phyloP scores from a whole-genome alignment of 306 rosid species.

The Amphicarpaea edgeworthii region DNA sequence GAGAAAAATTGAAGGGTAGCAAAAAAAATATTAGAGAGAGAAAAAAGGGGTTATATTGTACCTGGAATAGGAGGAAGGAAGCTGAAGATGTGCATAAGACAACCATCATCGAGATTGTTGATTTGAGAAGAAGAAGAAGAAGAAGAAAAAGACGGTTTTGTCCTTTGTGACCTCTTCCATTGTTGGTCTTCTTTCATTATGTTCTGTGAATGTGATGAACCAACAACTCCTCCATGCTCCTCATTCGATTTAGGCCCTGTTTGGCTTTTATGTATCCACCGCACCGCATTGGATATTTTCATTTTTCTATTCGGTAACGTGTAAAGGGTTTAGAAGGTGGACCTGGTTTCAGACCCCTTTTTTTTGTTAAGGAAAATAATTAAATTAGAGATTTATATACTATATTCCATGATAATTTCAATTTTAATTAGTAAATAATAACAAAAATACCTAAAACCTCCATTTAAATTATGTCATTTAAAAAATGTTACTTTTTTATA shows the following conservation, averaged over 20 bases:
- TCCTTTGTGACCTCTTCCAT: conserved; percentile 46
- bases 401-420: too few relatives aligned
- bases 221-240: conserved; percentile 31
- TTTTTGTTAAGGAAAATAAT: too few relatives aligned
- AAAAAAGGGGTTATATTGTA: conserved; percentile 48
- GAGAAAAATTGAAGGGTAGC: background rate
- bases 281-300: background rate
- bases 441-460: too few relatives aligned
- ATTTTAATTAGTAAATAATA: too few relatives aligned
- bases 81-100: conserved; percentile 93
- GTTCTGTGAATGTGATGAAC: conserved; percentile 8
- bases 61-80: conserved; percentile 96
- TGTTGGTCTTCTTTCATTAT: conserved; percentile 44
- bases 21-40: background rate
- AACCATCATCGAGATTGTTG: conserved; percentile 83
- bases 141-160: conserved; percentile 42
- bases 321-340: background rate
- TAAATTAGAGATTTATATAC: too few relatives aligned
- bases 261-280: conserved; percentile 26
- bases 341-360: too few relatives aligned
- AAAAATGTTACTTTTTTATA: too few relatives aligned
- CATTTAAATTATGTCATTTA: background rate
- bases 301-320: background rate
- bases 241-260: conserved; percentile 22
- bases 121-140: conserved; percentile 52